Evolutionary conservation across 2,329 filamentous ascomycete genomes (phyloP).

Genomic region (Aspergillus sp.): DNA sequence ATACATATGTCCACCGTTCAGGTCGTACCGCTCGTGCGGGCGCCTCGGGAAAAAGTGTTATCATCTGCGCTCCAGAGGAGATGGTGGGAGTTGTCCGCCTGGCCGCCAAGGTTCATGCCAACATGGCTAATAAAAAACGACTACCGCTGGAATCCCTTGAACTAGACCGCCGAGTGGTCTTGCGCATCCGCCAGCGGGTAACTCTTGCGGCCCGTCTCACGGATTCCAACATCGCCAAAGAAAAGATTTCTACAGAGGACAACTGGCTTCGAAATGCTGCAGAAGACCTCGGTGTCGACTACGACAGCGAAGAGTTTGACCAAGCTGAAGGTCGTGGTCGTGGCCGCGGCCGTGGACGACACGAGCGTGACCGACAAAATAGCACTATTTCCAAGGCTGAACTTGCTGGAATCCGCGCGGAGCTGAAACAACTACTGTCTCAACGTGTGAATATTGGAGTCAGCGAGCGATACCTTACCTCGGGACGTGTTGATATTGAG

Average conservation of each 20-base stretch:
- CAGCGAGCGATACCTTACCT: constrained; percentile 82
- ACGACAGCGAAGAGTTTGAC: constrained; percentile 84
- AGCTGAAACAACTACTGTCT: constrained; percentile 72
- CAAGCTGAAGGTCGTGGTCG: constrained; percentile 54
- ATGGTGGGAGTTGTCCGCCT: constrained; percentile 81
- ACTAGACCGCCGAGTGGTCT: constrained; percentile 78
- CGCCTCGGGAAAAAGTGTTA: constrained; percentile 76
- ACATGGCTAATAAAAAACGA: constrained; percentile 59
- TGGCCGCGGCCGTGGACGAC: constrained; percentile 75
- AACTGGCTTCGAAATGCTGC: constrained; percentile 83
- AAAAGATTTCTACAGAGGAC: constrained; percentile 82
- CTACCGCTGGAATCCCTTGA: constrained; percentile 75
- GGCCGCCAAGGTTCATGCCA: constrained; percentile 82
- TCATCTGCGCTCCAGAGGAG: constrained; percentile 91
- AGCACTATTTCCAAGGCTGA: constrained; percentile 73
- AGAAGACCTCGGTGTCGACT: constrained; percentile 91
- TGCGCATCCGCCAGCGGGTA: constrained; percentile 75
- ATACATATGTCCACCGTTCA: constrained; percentile 93
- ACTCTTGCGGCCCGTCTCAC: constrained; percentile 84
- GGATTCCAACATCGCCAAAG: constrained; percentile 81
- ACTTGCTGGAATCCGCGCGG: constrained; percentile 68
- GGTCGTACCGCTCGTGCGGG: constrained; percentile 89
- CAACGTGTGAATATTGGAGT: constrained; percentile 84
- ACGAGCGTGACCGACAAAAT: constrained; percentile 74
- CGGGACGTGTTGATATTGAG: constrained; percentile 76